Conservation (phyloP, 2,329 filamentous ascomycete genomes). For the Aspergillus ustus region DNA sequence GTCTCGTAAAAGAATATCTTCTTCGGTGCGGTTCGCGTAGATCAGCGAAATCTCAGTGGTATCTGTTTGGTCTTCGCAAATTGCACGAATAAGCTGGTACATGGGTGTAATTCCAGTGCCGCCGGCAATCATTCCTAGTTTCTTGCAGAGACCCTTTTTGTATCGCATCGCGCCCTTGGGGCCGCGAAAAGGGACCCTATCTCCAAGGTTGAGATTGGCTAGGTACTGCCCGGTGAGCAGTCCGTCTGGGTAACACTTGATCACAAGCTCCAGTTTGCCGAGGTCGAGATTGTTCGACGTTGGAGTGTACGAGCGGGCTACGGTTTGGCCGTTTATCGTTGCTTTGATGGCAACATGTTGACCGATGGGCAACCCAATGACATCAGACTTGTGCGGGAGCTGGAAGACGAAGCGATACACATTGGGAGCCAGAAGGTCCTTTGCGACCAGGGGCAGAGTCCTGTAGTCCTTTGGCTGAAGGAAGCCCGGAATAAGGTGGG, state of each 20-base stretch:
- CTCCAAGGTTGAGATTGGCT: slow-evolving; percentile 36
- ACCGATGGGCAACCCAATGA: slow-evolving; percentile 61
- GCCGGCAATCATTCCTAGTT: slow-evolving; percentile 46
- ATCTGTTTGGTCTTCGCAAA: slow-evolving; percentile 64
- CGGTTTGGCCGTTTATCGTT: slow-evolving; percentile 49
- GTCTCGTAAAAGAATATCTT: slow-evolving; percentile 62
- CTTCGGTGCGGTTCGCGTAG: slow-evolving; percentile 63
- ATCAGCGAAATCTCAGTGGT: slow-evolving; percentile 61
- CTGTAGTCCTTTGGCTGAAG: slow-evolving; percentile 57
- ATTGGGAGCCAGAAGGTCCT: slow-evolving; percentile 29
- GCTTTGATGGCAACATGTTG: slow-evolving; percentile 62
- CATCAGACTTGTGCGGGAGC: slow-evolving; percentile 48
- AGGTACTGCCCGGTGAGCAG: slow-evolving; percentile 38
- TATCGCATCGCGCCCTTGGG: slow-evolving; percentile 45
- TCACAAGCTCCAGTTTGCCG: slow-evolving; percentile 39
- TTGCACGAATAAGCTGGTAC: slow-evolving; percentile 66
- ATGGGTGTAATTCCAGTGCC: slow-evolving; percentile 29
- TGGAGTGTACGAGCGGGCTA: slow-evolving; percentile 60
- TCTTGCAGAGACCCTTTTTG: slow-evolving; percentile 32
- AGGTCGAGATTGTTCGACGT: slow-evolving; percentile 41
- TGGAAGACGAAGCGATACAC: slow-evolving; percentile 54
- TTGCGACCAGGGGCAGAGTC: slow-evolving; percentile 49
- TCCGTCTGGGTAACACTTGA: slow-evolving; percentile 44
- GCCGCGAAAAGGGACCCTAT: slow-evolving; percentile 41
- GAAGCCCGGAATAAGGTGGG: slow-evolving; percentile 51